phyloP scores from a whole-genome alignment of 805 yeast genomes.

The Babjeviella inositovora region DNA sequence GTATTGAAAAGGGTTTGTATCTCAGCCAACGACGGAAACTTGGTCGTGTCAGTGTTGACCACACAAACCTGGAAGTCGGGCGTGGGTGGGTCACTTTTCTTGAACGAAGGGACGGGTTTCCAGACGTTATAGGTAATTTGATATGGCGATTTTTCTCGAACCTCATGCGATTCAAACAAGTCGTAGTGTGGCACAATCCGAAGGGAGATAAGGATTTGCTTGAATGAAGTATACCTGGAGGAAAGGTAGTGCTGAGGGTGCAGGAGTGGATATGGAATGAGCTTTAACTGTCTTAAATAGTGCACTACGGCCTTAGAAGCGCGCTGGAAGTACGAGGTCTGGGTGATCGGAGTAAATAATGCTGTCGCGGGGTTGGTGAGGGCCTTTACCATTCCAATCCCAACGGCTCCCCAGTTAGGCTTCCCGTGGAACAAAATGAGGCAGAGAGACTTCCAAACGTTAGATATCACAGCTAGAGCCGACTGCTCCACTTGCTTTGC shows the following conservation, averaged over 20 bases:
- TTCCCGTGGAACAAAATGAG: constrained; percentile 1
- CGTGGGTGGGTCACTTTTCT: constrained; percentile 46
- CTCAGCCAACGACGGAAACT: constrained; percentile 29
- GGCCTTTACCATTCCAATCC: not conserved
- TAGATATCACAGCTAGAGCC: constrained; percentile 11
- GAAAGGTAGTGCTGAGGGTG: not conserved
- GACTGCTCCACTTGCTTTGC: constrained; percentile 8
- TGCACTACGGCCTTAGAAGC: no score
- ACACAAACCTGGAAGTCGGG: constrained; percentile 70
- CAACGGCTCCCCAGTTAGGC: constrained; percentile 1
- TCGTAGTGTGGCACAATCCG: constrained; percentile 6
- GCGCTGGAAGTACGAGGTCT: no score
- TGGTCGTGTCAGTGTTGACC: constrained; percentile 22
- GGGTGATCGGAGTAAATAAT: constrained; percentile 3
- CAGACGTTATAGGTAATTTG: constrained; percentile 53
- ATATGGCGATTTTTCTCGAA: constrained; percentile 4
- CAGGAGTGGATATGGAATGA: constrained; percentile 1
- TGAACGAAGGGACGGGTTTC: constrained; percentile 67
- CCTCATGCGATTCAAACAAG: constrained; percentile 4
- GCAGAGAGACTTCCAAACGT: constrained; percentile 5
- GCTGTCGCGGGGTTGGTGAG: not conserved
- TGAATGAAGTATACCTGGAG: constrained; percentile 4
- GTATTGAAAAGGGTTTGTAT: constrained; percentile 16
- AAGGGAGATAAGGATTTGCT: constrained; percentile 9
- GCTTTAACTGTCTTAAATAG: constrained; percentile 1